Evolutionary conservation across 495 filamentous ascomycete species (phyloP).

Genomic region (Glonium stellatum): DNA sequence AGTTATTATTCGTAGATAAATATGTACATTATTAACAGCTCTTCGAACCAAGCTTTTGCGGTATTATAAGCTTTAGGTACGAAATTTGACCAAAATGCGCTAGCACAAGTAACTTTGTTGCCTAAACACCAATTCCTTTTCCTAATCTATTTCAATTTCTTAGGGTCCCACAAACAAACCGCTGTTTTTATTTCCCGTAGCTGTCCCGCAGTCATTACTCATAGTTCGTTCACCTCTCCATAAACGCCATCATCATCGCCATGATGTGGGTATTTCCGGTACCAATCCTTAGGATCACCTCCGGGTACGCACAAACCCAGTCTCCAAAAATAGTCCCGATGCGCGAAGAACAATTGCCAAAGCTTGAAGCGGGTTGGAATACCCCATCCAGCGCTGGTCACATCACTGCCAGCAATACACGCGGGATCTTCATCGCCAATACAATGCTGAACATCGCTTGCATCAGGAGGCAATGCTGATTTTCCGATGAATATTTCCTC

Average conservation of each 20-base stretch:
- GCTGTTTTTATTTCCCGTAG: no score
- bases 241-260: not conserved
- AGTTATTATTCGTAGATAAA: no score
- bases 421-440: constrained; percentile 58
- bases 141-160: no score
- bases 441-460: constrained; percentile 64
- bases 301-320: constrained; percentile 84
- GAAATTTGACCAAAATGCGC: no score
- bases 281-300: constrained; percentile 66
- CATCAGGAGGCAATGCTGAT: constrained; percentile 54
- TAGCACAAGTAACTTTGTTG: no score
- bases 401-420: constrained; percentile 57
- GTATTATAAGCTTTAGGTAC: no score
- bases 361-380: constrained; percentile 62
- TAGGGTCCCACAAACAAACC: no score
- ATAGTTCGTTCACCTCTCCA: not conserved
- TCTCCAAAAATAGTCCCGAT: constrained; percentile 94
- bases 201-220: not conserved
- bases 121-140: no score
- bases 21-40: no score
- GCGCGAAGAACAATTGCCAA: constrained; percentile 90
- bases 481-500: constrained; percentile 83
- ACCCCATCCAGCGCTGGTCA: constrained; percentile 25
- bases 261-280: constrained; percentile 23
- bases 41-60: no score